These are phyloP conservation scores for Pyrenula aspistea DNA, from an alignment of 495 filamentous ascomycete species.

Conservation along the genomic window DNA sequence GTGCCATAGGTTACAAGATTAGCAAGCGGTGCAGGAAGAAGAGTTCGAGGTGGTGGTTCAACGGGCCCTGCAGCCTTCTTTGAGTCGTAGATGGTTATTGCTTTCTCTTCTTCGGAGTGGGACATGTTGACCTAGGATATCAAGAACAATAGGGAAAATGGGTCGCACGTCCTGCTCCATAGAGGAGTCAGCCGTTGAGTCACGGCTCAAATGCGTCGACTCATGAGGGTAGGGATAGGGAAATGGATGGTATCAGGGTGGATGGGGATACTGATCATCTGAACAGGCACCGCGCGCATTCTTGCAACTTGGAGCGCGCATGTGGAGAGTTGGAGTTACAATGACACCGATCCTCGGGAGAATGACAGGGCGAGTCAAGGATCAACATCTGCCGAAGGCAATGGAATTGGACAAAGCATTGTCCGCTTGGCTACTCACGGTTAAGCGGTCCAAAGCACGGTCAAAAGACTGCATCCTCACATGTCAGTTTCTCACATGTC, in stretches of 20 bases:
- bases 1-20: conserved; percentile 58
- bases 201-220: neutral
- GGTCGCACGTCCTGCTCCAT: neutral
- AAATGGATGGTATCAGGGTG: neutral
- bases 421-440: neutral
- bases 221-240: neutral
- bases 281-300: neutral
- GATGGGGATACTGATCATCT: neutral
- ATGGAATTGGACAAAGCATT: neutral
- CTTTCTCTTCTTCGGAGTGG: neutral
- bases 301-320: neutral
- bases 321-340: too few species aligned
- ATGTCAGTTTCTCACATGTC: neutral
- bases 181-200: neutral
- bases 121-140: neutral
- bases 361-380: neutral
- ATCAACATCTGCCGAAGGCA: neutral
- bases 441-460: neutral
- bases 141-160: neutral
- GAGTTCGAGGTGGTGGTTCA: conserved; percentile 22
- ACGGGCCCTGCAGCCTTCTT: neutral
- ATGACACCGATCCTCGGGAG: neutral
- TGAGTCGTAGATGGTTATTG: neutral
- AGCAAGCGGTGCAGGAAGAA: conserved; percentile 56
- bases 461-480: neutral